phyloP scores from a whole-genome alignment of 148 eudicot species.

The Dianthus caryophyllus region DNA sequence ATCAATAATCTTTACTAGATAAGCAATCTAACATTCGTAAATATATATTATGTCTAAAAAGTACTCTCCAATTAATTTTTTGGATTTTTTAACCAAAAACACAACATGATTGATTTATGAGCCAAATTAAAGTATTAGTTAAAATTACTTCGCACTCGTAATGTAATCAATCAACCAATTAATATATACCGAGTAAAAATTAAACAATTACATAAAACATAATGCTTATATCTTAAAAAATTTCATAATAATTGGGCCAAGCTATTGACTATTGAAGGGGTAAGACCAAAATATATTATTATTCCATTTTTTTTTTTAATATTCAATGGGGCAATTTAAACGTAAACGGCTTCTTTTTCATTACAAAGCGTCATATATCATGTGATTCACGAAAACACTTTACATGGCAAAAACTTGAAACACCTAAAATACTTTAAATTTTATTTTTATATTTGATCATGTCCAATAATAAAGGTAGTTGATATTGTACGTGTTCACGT shows the following conservation, averaged over 20 bases:
- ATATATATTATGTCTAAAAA: neutral
- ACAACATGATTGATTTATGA: too few relatives aligned
- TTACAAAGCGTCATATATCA: neutral
- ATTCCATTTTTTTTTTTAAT: neutral
- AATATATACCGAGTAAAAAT: too few relatives aligned
- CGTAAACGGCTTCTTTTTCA: neutral
- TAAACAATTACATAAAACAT: too few relatives aligned
- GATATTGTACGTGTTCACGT: neutral
- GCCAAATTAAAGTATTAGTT: too few relatives aligned
- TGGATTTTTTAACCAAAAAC: too few relatives aligned
- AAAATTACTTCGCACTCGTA: too few relatives aligned
- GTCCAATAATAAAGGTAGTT: neutral
- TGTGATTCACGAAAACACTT: neutral
- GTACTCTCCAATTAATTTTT: too few relatives aligned
- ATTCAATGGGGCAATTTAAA: neutral
- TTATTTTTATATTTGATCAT: neutral
- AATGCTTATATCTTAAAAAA: too few relatives aligned
- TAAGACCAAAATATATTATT: neutral
- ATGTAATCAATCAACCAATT: too few relatives aligned
- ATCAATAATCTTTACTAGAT: too few relatives aligned
- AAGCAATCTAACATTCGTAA: neutral
- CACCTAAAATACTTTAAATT: neutral
- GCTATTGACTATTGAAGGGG: neutral
- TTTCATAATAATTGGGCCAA: conserved; percentile 15
- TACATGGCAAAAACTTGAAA: neutral